Percentiles rank a stretch among this genome's conserved stretches.
Evolutionary conservation across 2,329 filamentous ascomycete species (phyloP).

Genomic region (Periconia sp.): DNA sequence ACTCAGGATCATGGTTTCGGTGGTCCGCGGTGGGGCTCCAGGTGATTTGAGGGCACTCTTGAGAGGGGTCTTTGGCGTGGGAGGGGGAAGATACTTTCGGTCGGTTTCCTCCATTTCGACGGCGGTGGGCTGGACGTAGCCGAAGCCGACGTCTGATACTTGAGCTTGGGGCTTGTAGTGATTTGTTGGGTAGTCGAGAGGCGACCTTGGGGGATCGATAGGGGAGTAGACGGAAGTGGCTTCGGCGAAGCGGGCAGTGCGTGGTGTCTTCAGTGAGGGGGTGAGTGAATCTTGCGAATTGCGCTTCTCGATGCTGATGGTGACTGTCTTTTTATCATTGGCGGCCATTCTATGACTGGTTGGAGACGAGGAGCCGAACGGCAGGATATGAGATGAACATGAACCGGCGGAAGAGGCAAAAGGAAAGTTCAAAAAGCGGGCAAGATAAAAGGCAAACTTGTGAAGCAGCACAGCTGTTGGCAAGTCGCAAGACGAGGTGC

Average conservation of each 20-base stretch:
- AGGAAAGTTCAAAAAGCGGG: constrained; percentile 8
- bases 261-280: constrained; percentile 61
- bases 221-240: constrained; percentile 79
- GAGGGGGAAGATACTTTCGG: constrained; percentile 51
- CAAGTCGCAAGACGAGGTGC: constrained; percentile 31
- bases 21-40: constrained; percentile 71
- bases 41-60: constrained; percentile 91
- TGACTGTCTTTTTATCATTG: constrained; percentile 47
- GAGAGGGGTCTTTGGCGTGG: constrained; percentile 74
- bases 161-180: constrained; percentile 64
- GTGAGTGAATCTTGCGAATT: constrained; percentile 43
- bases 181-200: constrained; percentile 56
- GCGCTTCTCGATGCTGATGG: constrained; percentile 45
- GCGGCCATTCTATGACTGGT: constrained; percentile 49
- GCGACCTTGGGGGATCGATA: constrained; percentile 58
- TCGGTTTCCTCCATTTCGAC: constrained; percentile 58
- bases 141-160: constrained; percentile 87
- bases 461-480: constrained; percentile 42
- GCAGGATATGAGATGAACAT: constrained; percentile 37
- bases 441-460: constrained; percentile 28
- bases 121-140: constrained; percentile 67
- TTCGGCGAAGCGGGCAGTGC: constrained; percentile 79
- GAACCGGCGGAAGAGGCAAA: constrained; percentile 14
- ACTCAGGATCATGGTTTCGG: constrained; percentile 76
- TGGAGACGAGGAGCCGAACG: constrained; percentile 27